phyloP scores from a whole-genome alignment of 345 rosid species.

The Anacardium occidentale region DNA sequence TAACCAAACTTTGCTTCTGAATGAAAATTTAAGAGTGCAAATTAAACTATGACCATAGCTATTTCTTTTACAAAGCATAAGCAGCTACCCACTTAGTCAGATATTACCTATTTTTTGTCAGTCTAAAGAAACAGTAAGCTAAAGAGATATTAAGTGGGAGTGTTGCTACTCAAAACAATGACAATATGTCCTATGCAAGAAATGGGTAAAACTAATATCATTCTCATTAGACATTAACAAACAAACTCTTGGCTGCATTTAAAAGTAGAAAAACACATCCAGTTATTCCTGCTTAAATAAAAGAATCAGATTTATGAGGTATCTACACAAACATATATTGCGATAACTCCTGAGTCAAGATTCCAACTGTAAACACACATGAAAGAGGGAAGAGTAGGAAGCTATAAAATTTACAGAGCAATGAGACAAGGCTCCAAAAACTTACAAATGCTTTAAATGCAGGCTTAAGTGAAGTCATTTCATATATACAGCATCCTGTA shows the following conservation, averaged over 20 bases:
- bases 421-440: constrained; percentile 19
- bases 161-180: not conserved
- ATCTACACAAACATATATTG: not conserved
- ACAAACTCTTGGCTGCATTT: not conserved
- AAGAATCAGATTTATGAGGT: not conserved
- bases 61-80: too few species aligned
- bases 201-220: not conserved
- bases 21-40: too few species aligned
- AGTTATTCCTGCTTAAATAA: not conserved
- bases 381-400: constrained; percentile 3
- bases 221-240: not conserved
- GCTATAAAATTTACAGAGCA: constrained; percentile 11
- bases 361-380: not conserved
- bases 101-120: not conserved
- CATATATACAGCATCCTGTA: constrained; percentile 98
- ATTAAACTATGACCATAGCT: too few species aligned
- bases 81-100: not conserved
- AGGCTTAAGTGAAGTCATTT: constrained; percentile 91
- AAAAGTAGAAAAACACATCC: not conserved
- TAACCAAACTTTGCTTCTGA: too few species aligned
- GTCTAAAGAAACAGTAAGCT: too few species aligned
- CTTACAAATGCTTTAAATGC: constrained; percentile 99
- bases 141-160: not conserved
- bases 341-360: not conserved
- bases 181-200: not conserved